Evolutionary conservation across 768 basidiomycete species (phyloP), one percentile per base, ranked within the genome.

Genomic region (Boletellus ananas): DNA sequence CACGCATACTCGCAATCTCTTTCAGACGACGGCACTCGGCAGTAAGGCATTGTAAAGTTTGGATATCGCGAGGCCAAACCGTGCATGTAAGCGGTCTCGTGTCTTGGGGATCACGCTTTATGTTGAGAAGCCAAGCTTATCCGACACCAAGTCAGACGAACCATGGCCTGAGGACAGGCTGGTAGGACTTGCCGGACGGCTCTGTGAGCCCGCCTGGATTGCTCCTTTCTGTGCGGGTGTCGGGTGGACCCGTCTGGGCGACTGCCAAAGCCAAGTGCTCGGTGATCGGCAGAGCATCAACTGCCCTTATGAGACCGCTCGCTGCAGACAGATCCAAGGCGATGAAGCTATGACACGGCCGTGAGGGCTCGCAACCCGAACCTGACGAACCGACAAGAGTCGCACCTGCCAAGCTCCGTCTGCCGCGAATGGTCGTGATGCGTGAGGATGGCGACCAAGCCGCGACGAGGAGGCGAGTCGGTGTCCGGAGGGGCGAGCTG

Each of bases 1-100:
- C 11, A 34, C 25, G 58, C 68, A 49, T 57, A 83, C 84, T 74
- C 47, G 75, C 69, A 2, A 69, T 67, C 34, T 78, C 75, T 56
- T 74, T 81, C 43, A 85, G 59, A 29, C 79, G 72, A 59, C 77
- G 84, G 60, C 77, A 84, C 61, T 85, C 81, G 1, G 71, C 68
- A 10, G 81, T 63, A 14, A 87, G 61, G 11, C 41, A 55, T 34
- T 74, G 73, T 40, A 88, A 60, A 3, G 67, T 66, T 44, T 76
- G 73, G 0, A 75, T 71, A 59, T 85, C 74, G 18, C 68, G 51
- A n/a, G 52, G 36, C 20, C 47, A 60, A 0, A 83, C 77, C 31
- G 70, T 68, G 35, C 83, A 75, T 0, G 71, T 68, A 10, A 79
- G 63, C 3, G 77, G 70, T 36, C 65, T 63, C 14, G 67, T 68